phyloP scores from a whole-genome alignment of 345 rosid species.

The Ricinus communis region DNA sequence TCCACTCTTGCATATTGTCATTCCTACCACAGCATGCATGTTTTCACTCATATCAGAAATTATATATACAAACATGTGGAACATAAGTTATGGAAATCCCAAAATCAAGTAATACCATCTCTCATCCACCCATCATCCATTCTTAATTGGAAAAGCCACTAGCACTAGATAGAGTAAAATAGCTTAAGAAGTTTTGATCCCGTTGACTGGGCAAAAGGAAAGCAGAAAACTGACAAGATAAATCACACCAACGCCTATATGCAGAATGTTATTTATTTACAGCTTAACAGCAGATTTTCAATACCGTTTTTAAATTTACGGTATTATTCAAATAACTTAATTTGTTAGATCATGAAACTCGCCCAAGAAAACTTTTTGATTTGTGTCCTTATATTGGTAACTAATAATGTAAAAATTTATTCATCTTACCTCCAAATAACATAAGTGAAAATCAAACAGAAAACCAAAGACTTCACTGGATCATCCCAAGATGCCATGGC shows the following conservation, averaged over 20 bases:
- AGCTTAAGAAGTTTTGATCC: not conserved
- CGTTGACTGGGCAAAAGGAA: not conserved
- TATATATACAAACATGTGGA: too few species aligned
- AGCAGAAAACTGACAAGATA: not conserved
- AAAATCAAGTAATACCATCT: not conserved
- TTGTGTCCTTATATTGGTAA: not conserved
- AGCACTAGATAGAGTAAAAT: not conserved
- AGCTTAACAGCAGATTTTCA: not conserved
- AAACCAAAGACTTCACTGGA: slow-evolving; percentile 59
- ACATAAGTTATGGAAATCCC: not conserved
- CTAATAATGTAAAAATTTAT: not conserved
- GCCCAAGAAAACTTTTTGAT: not conserved
- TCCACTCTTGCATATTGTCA: not conserved
- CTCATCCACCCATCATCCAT: not conserved
- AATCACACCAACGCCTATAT: not conserved
- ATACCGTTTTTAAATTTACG: not conserved
- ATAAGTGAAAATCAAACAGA: slow-evolving; percentile 60
- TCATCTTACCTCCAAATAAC: slow-evolving; percentile 63
- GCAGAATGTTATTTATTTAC: not conserved
- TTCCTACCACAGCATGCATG: not conserved
- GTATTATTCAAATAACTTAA: slow-evolving; percentile 1
- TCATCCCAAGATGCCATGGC: slow-evolving; percentile 75
- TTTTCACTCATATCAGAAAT: not conserved
- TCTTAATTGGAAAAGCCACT: not conserved
- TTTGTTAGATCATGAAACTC: not conserved